Percentiles rank a stretch among this genome's conserved stretches.
Conservation (phyloP, 2,329 filamentous ascomycete species). For the Fusarium brachygibbosum region DNA sequence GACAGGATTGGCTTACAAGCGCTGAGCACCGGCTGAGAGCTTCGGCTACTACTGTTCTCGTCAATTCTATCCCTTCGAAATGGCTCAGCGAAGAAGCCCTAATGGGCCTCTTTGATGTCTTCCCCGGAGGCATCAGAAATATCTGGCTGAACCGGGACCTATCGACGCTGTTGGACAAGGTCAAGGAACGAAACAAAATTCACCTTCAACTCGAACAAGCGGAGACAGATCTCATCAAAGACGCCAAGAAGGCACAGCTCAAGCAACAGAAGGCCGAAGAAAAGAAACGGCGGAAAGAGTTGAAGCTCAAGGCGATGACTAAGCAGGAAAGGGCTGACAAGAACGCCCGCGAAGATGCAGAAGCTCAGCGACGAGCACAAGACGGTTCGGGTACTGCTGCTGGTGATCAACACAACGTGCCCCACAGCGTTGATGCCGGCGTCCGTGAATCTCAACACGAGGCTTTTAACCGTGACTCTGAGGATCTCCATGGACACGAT, state of each 20-base stretch:
- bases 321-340: conserved; percentile 65
- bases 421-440: conserved; percentile 64
- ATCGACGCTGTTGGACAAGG: conserved; percentile 85
- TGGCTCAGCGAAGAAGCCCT: conserved; percentile 90
- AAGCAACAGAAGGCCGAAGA: conserved; percentile 74
- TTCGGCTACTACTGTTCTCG: conserved; percentile 94
- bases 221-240: conserved; percentile 85
- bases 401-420: conserved; percentile 66
- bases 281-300: conserved; percentile 71
- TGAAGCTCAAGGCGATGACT: conserved; percentile 62
- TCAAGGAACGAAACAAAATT: conserved; percentile 78
- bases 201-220: conserved; percentile 81
- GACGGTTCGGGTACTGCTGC: conserved; percentile 63
- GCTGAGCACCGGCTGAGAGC: conserved; percentile 93
- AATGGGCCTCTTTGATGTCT: conserved; percentile 90
- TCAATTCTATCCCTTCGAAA: conserved; percentile 89
- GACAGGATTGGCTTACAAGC: conserved; percentile 94
- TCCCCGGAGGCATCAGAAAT: conserved; percentile 93
- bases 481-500: background rate
- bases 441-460: conserved; percentile 57
- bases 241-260: conserved; percentile 83
- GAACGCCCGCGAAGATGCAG: conserved; percentile 63
- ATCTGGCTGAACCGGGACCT: conserved; percentile 97
- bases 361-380: conserved; percentile 65
- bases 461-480: conserved; percentile 13